These are phyloP conservation scores for Endothia cerciana DNA, from an alignment of 2,329 filamentous ascomycete genomes.

Conservation along the genomic window DNA sequence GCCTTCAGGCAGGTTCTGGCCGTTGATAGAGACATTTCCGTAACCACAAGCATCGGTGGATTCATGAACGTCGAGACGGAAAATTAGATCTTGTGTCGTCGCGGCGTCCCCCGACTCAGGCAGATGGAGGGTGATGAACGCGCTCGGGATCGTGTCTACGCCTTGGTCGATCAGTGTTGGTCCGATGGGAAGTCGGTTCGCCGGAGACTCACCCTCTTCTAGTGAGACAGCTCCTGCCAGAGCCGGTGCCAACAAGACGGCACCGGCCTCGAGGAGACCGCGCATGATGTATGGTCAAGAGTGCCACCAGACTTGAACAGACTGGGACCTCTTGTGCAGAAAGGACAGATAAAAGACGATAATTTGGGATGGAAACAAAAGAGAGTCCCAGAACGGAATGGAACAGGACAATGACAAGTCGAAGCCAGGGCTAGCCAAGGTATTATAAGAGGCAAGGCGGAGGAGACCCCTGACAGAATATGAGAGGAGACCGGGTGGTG, in stretches of 20 bases:
- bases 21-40: slow-evolving; percentile 53
- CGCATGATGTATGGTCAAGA: slow-evolving; percentile 36
- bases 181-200: neutral
- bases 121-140: slow-evolving; percentile 34
- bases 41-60: slow-evolving; percentile 50
- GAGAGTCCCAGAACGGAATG: slow-evolving; percentile 22
- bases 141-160: slow-evolving; percentile 33
- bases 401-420: slow-evolving; percentile 29
- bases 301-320: neutral
- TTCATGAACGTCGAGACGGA: slow-evolving; percentile 51
- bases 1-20: slow-evolving; percentile 45
- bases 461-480: slow-evolving; percentile 2
- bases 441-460: slow-evolving; percentile 32
- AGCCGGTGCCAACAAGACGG: slow-evolving; percentile 43
- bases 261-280: slow-evolving; percentile 40
- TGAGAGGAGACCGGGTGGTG: neutral
- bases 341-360: neutral
- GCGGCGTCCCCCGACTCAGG: slow-evolving; percentile 26
- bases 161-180: neutral
- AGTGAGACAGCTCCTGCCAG: slow-evolving; percentile 39
- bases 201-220: slow-evolving; percentile 22
- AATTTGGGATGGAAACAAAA: slow-evolving; percentile 5
- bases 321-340: neutral
- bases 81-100: slow-evolving; percentile 22
- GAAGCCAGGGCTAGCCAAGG: slow-evolving; percentile 28